Conservation (phyloP, 306 rosid genomes). For the Sesbania bispinosa region DNA sequence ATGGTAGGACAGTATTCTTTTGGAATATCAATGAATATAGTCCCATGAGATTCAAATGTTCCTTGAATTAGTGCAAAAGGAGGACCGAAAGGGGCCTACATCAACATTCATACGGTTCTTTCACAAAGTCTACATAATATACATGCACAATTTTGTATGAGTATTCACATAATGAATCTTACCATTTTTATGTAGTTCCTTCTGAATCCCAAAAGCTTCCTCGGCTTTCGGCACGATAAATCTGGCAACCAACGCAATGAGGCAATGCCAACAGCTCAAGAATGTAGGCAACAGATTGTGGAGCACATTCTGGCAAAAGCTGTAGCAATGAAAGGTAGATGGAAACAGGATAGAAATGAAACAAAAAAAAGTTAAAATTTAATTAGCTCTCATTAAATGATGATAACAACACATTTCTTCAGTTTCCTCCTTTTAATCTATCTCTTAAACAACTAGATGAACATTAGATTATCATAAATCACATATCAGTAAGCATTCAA, state of each 20-base stretch:
- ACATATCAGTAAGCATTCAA: not conserved
- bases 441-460: not conserved
- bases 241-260: slow-evolving; percentile 75
- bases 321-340: slow-evolving; percentile 36
- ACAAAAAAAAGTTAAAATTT: not conserved
- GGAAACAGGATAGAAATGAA: not conserved
- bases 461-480: not conserved
- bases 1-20: slow-evolving; percentile 43
- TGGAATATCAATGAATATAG: slow-evolving; percentile 36
- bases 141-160: not conserved
- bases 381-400: not conserved
- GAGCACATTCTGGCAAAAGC: slow-evolving; percentile 91
- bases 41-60: slow-evolving; percentile 39
- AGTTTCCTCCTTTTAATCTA: not conserved
- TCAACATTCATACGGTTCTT: slow-evolving; percentile 17
- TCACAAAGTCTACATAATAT: not conserved
- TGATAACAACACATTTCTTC: not conserved
- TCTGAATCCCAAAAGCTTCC: slow-evolving; percentile 67
- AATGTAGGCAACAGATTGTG: slow-evolving; percentile 68
- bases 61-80: slow-evolving; percentile 55
- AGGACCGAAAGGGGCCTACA: slow-evolving; percentile 46
- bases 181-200: slow-evolving; percentile 74
- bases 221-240: slow-evolving; percentile 76
- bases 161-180: slow-evolving; percentile 25
- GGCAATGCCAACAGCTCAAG: slow-evolving; percentile 64